Conservation (phyloP, 768 basidiomycete genomes). For the Suillus alpinus region DNA sequence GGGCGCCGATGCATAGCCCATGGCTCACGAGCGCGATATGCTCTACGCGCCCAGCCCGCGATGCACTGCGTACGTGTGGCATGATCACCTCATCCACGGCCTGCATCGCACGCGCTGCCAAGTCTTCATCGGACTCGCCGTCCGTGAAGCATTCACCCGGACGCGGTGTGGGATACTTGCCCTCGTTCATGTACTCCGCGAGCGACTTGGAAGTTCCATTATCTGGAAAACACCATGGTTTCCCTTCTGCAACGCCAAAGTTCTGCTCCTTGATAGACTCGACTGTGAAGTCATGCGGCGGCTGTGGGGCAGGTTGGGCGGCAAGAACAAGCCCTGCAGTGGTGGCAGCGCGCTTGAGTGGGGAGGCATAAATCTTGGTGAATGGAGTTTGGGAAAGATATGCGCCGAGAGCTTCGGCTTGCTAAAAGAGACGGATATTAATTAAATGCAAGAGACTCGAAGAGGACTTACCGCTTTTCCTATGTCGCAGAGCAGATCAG, state of each 20-base stretch:
- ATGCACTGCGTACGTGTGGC: conserved; percentile 49
- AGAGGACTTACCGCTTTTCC: conserved; percentile 49
- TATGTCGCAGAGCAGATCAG: conserved; percentile 20
- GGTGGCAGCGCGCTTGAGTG: conserved; percentile 58
- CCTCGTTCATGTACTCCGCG: conserved; percentile 49
- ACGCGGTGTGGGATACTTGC: conserved; percentile 49
- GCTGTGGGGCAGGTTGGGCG: conserved; percentile 45
- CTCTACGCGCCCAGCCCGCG: conserved; percentile 35
- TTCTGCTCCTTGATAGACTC: conserved; percentile 61
- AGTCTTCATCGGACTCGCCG: conserved; percentile 70
- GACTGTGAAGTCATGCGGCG: conserved; percentile 36
- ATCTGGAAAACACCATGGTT: conserved; percentile 38
- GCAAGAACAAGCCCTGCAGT: conserved; percentile 59
- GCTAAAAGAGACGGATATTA: conserved; percentile 34
- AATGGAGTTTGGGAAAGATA: conserved; percentile 48
- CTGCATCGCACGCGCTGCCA: conserved; percentile 51
- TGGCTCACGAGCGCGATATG: conserved; percentile 75
- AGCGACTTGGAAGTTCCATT: conserved; percentile 18
- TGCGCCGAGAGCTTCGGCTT: conserved; percentile 61
- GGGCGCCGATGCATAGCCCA: conserved; percentile 64
- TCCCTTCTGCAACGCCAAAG: conserved; percentile 72
- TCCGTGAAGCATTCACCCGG: conserved; percentile 55
- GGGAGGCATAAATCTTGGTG: conserved; percentile 61
- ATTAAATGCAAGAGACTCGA: neutral
- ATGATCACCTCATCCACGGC: conserved; percentile 49